These are phyloP conservation scores for Microdochium bolleyi DNA, from an alignment of 2,329 filamentous ascomycete genomes.

Conservation along the genomic window DNA sequence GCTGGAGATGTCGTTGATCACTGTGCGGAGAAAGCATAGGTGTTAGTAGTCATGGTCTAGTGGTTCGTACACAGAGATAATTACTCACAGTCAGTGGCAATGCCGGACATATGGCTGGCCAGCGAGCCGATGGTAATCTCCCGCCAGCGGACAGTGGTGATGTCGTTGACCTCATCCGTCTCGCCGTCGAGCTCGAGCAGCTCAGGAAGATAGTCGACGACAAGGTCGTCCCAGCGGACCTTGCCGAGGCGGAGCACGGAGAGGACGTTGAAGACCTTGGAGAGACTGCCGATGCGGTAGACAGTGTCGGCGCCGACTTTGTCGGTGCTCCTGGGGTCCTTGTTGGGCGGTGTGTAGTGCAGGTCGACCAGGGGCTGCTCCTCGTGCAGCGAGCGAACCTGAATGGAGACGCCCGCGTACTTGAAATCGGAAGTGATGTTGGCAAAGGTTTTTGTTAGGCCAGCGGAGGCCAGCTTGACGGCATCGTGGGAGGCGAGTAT, in stretches of 20 bases:
- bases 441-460: conserved; percentile 16
- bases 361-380: conserved; percentile 25
- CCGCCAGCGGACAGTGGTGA: conserved; percentile 16
- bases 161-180: conserved; percentile 10
- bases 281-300: conserved; percentile 27
- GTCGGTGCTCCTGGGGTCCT: conserved; percentile 16
- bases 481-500: conserved; percentile 19
- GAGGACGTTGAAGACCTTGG: conserved; percentile 21
- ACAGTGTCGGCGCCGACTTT: conserved; percentile 21
- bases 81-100: conserved; percentile 13
- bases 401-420: conserved; percentile 26
- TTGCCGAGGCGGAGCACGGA: conserved; percentile 12
- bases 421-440: conserved; percentile 17
- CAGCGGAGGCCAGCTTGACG: conserved; percentile 17
- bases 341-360: conserved; percentile 27
- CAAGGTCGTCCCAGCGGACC: conserved; percentile 12
- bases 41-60: background rate
- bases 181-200: conserved; percentile 12
- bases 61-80: background rate
- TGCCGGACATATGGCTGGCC: conserved; percentile 17
- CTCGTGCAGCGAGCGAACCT: conserved; percentile 33
- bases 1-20: conserved; percentile 12
- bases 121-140: conserved; percentile 15
- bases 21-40: conserved; percentile 5
- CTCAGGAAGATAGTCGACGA: conserved; percentile 16